A percentile compares a stretch with the other conserved stretches of the same genome.
Evolutionary conservation across 2,329 filamentous ascomycete species (phyloP).

Genomic region (Aspergillus latus): DNA sequence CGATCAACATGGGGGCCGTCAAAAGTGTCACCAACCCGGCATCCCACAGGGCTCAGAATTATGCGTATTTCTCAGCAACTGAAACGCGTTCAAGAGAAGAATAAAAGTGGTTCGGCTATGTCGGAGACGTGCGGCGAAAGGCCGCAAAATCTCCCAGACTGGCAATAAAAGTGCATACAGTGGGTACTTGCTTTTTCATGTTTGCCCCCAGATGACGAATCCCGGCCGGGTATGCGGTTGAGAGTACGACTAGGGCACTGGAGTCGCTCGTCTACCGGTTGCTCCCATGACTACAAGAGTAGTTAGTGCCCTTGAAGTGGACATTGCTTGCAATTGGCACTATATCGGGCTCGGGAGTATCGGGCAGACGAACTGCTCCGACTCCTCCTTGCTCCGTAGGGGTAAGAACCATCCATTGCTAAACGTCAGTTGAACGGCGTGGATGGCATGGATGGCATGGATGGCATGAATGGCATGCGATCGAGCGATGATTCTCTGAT

Average conservation of each 20-base stretch:
- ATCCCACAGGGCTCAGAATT: not conserved
- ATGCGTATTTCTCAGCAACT: constrained; percentile 38
- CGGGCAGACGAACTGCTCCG: too few relatives aligned
- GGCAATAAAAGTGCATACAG: constrained; percentile 4
- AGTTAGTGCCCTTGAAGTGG: not conserved
- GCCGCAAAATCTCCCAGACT: not conserved
- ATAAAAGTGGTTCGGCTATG: not conserved
- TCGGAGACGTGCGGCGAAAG: constrained; percentile 8
- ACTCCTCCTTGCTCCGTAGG: too few relatives aligned
- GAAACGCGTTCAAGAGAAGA: not conserved
- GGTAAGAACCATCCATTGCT: too few relatives aligned
- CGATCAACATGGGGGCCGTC: constrained; percentile 20
- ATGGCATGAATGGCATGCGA: too few relatives aligned
- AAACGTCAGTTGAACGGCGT: too few relatives aligned
- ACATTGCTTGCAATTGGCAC: not conserved
- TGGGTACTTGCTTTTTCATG: constrained; percentile 8
- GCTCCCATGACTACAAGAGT: not conserved
- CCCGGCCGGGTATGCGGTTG: not conserved
- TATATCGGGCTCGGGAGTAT: too few relatives aligned
- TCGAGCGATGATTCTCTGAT: too few relatives aligned
- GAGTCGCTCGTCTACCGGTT: not conserved
- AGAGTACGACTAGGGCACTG: not conserved
- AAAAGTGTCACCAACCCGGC: constrained; percentile 15
- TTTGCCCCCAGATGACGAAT: constrained; percentile 11
- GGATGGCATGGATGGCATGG: too few relatives aligned